phyloP scores from a whole-genome alignment of 2,329 filamentous ascomycete species.

The Neobulgaria alba region DNA sequence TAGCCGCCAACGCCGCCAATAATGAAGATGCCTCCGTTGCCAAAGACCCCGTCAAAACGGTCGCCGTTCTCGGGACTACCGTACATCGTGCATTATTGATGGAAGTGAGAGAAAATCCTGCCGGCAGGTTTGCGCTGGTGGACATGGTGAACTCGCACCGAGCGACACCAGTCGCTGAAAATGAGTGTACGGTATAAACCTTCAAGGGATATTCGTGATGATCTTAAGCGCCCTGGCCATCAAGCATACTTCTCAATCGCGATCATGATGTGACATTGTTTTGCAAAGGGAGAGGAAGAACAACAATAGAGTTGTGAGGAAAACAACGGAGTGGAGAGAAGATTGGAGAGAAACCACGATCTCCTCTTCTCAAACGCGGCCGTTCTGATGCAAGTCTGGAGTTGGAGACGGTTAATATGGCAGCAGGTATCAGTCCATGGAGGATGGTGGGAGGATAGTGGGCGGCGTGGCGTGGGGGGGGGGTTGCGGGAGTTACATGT shows the following conservation, averaged over 20 bases:
- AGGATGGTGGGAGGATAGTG: constrained; percentile 7
- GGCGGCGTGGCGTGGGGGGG: constrained; percentile 3
- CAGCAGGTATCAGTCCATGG: constrained; percentile 1
- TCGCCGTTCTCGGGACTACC: constrained; percentile 37
- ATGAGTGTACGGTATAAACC: constrained; percentile 20
- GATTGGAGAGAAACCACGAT: constrained; percentile 17
- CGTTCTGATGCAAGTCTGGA: constrained; percentile 17
- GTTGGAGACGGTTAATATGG: constrained; percentile 10
- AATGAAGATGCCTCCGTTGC: constrained; percentile 7
- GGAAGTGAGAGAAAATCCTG: constrained; percentile 41
- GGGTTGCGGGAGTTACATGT: neutral
- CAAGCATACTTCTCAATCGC: constrained; percentile 14
- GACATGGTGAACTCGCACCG: constrained; percentile 33
- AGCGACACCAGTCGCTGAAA: constrained; percentile 21
- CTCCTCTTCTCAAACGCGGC: constrained; percentile 20
- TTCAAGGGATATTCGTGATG: constrained; percentile 20
- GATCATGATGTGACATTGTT: constrained; percentile 12
- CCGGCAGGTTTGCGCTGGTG: constrained; percentile 31
- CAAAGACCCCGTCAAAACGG: constrained; percentile 14
- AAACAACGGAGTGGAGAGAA: constrained; percentile 2
- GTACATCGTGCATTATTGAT: constrained; percentile 43
- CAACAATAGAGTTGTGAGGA: constrained; percentile 9
- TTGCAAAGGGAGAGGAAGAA: constrained; percentile 14
- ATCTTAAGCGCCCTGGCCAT: constrained; percentile 22
- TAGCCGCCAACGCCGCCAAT: neutral